These are phyloP conservation scores for Podospora tetraspora DNA, from an alignment of 495 filamentous ascomycete species.

Conservation along the genomic window DNA sequence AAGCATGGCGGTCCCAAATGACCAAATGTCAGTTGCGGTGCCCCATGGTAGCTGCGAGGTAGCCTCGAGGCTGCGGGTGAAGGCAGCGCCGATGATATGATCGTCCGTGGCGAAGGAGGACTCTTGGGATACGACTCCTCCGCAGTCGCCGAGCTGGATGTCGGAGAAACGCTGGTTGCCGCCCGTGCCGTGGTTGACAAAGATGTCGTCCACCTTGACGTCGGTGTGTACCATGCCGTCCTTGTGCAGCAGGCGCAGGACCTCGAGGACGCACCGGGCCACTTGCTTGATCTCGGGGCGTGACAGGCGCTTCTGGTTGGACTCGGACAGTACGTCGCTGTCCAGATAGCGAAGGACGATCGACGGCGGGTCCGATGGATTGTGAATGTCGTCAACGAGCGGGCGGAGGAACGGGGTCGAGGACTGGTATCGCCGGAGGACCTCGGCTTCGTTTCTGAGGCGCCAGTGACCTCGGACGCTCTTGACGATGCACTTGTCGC, in stretches of 20 bases:
- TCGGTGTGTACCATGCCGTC: conserved; percentile 42
- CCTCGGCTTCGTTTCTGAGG: conserved; percentile 38
- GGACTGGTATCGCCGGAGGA: conserved; percentile 39
- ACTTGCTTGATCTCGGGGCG: conserved; percentile 40
- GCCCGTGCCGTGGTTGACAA: conserved; percentile 34
- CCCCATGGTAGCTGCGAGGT: conserved; percentile 32
- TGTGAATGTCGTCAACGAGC: conserved; percentile 37
- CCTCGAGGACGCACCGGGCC: conserved; percentile 35
- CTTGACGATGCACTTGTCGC: conserved; percentile 36
- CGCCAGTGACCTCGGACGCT: conserved; percentile 33
- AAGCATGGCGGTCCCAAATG: conserved; percentile 39
- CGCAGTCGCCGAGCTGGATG: conserved; percentile 38
- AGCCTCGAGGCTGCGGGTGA: conserved; percentile 39
- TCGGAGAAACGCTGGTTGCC: conserved; percentile 31
- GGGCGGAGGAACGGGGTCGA: conserved; percentile 31
- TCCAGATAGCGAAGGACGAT: conserved; percentile 43
- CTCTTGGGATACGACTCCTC: conserved; percentile 32
- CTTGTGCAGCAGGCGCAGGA: conserved; percentile 35
- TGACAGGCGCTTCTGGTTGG: conserved; percentile 31
- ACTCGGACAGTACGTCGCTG: conserved; percentile 32
- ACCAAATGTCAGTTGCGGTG: conserved; percentile 44
- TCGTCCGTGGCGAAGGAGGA: conserved; percentile 35
- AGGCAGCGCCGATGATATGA: conserved; percentile 33
- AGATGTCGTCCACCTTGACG: conserved; percentile 39
- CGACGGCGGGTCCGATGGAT: conserved; percentile 35